These are phyloP conservation scores for Otatea glauca DNA, from an alignment of 176 grass and related monocot genomes.

Conservation along the genomic window DNA sequence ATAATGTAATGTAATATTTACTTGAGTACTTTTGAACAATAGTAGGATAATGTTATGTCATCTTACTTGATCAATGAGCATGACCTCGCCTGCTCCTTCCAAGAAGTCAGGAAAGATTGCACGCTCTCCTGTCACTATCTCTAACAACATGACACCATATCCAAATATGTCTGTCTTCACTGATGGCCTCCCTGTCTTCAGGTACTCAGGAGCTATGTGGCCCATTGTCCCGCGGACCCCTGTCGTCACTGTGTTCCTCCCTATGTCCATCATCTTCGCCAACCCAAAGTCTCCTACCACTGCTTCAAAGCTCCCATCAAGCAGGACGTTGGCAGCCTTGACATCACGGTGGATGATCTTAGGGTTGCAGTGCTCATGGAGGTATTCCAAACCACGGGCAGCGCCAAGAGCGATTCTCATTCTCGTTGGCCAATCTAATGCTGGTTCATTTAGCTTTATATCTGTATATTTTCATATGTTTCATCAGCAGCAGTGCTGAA, in stretches of 20 bases:
- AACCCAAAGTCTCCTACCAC: constrained; percentile 86
- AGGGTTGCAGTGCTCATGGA: constrained; percentile 91
- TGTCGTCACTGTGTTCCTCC: constrained; percentile 78
- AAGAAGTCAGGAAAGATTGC: constrained; percentile 56
- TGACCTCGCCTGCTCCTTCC: constrained; percentile 67
- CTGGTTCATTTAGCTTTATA: constrained; percentile 61
- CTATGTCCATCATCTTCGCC: constrained; percentile 70
- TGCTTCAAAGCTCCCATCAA: constrained; percentile 79
- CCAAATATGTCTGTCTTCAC: constrained; percentile 93
- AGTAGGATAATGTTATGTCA: constrained; percentile 6
- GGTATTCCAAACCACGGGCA: constrained; percentile 81
- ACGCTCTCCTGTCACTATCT: constrained; percentile 74
- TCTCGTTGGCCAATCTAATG: constrained; percentile 74
- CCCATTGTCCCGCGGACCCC: constrained; percentile 73
- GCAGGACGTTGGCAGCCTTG: constrained; percentile 85
- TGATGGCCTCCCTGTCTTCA: constrained; percentile 79
- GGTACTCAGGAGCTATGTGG: constrained; percentile 92
- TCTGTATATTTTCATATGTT: constrained; percentile 48
- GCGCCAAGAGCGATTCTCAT: constrained; percentile 65
- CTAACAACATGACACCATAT: constrained; percentile 80
- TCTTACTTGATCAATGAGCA: constrained; percentile 79
- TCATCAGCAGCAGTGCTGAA: neutral
- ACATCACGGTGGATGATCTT: constrained; percentile 94
- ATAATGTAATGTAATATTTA: constrained; percentile 24
- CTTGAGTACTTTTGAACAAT: constrained; percentile 13